These are phyloP conservation scores for Diatrype stigma DNA, from an alignment of 2,329 filamentous ascomycete species.

Conservation along the genomic window DNA sequence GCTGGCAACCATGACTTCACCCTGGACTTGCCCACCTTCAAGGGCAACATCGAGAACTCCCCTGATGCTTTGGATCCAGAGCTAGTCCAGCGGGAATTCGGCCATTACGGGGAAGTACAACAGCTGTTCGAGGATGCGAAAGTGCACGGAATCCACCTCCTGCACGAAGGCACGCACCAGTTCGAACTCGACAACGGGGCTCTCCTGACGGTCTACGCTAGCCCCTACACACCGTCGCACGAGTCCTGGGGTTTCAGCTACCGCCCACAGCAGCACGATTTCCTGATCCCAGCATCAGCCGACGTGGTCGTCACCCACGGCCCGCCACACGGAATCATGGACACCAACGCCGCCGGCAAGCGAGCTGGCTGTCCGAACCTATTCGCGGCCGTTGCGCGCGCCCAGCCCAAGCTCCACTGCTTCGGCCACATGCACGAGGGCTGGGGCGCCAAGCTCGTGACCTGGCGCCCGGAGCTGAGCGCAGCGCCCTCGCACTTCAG, in stretches of 20 bases:
- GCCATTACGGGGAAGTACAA: constrained; percentile 32
- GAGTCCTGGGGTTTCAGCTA: constrained; percentile 50
- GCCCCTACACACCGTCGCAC: constrained; percentile 44
- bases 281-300: constrained; percentile 28
- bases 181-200: constrained; percentile 49
- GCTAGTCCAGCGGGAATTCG: constrained; percentile 30
- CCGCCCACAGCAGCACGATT: constrained; percentile 32
- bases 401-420: constrained; percentile 46
- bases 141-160: constrained; percentile 38
- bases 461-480: constrained; percentile 40
- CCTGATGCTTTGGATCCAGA: constrained; percentile 8
- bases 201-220: constrained; percentile 45
- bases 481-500: constrained; percentile 33
- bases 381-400: constrained; percentile 39
- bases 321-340: constrained; percentile 48
- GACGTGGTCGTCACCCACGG: constrained; percentile 54
- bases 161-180: constrained; percentile 46
- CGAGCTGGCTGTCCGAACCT: constrained; percentile 40
- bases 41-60: constrained; percentile 10
- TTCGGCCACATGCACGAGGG: constrained; percentile 58
- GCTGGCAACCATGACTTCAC: constrained; percentile 52
- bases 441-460: constrained; percentile 52
- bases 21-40: constrained; percentile 30
- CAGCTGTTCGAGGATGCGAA: constrained; percentile 34
- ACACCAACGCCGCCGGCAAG: constrained; percentile 30